These are phyloP conservation scores for Puccinia horiana DNA, from an alignment of 1,284 basidiomycete genomes.

Conservation along the genomic window DNA sequence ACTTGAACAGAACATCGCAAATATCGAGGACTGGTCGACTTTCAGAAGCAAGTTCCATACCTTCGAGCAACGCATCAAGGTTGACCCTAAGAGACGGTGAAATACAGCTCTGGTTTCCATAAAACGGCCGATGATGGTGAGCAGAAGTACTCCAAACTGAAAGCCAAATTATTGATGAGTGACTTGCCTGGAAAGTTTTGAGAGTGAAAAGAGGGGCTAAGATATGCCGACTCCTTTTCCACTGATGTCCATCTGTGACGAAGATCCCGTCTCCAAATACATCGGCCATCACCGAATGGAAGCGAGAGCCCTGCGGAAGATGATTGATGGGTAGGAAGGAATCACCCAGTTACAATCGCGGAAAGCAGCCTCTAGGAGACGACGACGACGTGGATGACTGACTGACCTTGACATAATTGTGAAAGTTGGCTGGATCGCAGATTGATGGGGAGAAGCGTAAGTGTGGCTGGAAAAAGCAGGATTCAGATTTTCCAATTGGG, in stretches of 20 bases:
- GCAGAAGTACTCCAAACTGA: not conserved
- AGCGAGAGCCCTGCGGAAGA: not conserved
- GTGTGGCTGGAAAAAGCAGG: not conserved
- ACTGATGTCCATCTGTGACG: constrained; percentile 28
- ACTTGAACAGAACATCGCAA: constrained; percentile 7
- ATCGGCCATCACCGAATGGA: constrained; percentile 13
- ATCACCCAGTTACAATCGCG: not conserved
- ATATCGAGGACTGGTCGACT: not conserved
- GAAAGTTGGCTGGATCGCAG: constrained; percentile 28
- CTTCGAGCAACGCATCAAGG: not conserved
- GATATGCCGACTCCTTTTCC: constrained; percentile 37
- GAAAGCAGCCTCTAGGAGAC: not conserved
- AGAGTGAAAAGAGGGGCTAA: constrained; percentile 22
- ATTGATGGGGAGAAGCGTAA: not conserved
- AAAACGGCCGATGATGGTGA: not conserved
- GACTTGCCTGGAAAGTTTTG: constrained; percentile 34
- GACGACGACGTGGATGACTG: not conserved
- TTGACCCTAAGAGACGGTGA: constrained; percentile 23
- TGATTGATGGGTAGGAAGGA: not conserved
- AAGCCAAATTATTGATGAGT: not conserved
- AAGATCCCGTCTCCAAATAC: constrained; percentile 46
- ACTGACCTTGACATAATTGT: constrained; percentile 38
- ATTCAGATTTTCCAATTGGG: not conserved
- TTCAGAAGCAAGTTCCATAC: constrained; percentile 7
- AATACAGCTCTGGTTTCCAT: constrained; percentile 7